phyloP scores from a whole-genome alignment of 2,329 filamentous ascomycete genomes.

The Zopfia rhizophila region DNA sequence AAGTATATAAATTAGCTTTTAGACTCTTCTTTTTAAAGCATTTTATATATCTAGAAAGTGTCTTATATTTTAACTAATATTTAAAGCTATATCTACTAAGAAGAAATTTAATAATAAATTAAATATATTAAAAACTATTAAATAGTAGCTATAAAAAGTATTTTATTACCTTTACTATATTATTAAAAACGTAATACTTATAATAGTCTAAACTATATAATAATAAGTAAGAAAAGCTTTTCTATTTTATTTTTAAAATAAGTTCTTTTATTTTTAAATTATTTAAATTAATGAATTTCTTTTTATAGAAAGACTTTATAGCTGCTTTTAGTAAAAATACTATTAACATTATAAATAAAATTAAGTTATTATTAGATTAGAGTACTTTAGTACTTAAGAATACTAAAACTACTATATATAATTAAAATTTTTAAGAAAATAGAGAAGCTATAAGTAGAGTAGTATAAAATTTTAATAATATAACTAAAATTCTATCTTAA shows the following conservation, averaged over 20 bases:
- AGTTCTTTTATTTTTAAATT: conserved; percentile 2
- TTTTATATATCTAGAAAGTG: conserved; percentile 1
- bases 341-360: conserved; percentile 8
- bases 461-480: too few species aligned
- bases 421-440: too few species aligned
- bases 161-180: conserved; percentile 6
- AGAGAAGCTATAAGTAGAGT: too few species aligned
- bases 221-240: conserved; percentile 8
- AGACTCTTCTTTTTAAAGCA: conserved; percentile 3
- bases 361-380: too few species aligned
- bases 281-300: conserved; percentile 10
- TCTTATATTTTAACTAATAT: conserved; percentile 5
- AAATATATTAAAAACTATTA: conserved; percentile 7
- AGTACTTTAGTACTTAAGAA: too few species aligned
- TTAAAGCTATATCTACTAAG: conserved; percentile 2
- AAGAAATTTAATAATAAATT: conserved; percentile 9
- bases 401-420: too few species aligned
- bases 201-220: conserved; percentile 12
- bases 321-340: conserved; percentile 5
- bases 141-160: not conserved
- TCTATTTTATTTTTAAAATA: conserved; percentile 11
- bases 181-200: conserved; percentile 7
- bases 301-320: conserved; percentile 7
- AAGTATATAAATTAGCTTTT: conserved; percentile 1
- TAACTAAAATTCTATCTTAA: too few species aligned